phyloP scores from a whole-genome alignment of 2,329 filamentous ascomycete species.

The Fusarium beomiforme region DNA sequence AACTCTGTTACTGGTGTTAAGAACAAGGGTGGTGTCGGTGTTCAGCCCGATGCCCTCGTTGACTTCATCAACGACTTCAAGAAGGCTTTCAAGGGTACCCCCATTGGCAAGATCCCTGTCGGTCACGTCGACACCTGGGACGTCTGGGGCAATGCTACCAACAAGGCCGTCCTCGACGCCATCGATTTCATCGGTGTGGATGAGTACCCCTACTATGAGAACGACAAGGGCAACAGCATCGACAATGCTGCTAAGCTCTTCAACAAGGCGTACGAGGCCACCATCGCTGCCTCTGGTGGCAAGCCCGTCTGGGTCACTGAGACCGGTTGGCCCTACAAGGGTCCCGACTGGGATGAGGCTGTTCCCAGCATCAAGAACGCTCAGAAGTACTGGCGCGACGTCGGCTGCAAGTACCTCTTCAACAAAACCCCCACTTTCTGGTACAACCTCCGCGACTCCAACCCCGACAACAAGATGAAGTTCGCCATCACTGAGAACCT shows the following conservation, averaged over 20 bases:
- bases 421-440: constrained; percentile 66
- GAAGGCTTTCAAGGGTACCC: constrained; percentile 60
- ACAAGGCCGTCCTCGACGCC: constrained; percentile 68
- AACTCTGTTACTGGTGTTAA: constrained; percentile 67
- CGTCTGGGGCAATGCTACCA: constrained; percentile 67
- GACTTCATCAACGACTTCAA: constrained; percentile 74
- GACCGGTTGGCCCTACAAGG: constrained; percentile 71
- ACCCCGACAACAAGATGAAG: constrained; percentile 67
- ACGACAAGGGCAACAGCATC: constrained; percentile 64
- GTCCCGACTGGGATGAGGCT: constrained; percentile 63
- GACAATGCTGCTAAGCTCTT: constrained; percentile 65
- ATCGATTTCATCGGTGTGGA: constrained; percentile 73
- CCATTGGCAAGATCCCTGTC: constrained; percentile 60
- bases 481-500: constrained; percentile 66
- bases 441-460: constrained; percentile 70
- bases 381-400: constrained; percentile 69
- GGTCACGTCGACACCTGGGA: constrained; percentile 78
- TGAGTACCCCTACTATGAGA: constrained; percentile 74
- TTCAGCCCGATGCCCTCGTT: constrained; percentile 67
- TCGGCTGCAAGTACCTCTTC: constrained; percentile 69
- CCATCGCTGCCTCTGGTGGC: constrained; percentile 56
- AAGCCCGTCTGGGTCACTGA: constrained; percentile 71
- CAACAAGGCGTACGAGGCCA: constrained; percentile 57
- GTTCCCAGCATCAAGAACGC: constrained; percentile 66
- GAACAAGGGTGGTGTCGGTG: constrained; percentile 70